Percentiles rank a stretch among this genome's conserved stretches.
These are phyloP conservation scores for Mortierella polycephala DNA, from an alignment of 371 early-diverging fungal genomes.

Conservation along the genomic window DNA sequence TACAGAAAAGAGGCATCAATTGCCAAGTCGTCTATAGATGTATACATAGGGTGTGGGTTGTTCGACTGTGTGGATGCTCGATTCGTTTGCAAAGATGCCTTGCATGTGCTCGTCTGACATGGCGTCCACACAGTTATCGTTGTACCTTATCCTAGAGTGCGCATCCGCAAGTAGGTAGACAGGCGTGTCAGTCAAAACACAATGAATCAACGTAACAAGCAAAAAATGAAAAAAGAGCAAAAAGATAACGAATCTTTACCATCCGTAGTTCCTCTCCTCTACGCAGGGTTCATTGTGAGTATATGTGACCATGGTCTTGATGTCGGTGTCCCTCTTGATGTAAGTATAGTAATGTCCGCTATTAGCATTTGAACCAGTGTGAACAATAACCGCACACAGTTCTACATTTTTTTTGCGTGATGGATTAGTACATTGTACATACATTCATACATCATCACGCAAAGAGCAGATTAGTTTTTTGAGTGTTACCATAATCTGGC, in stretches of 20 bases:
- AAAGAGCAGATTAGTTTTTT: neutral
- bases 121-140: constrained; percentile 34
- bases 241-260: constrained; percentile 10
- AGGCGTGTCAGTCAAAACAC: neutral
- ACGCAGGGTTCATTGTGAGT: constrained; percentile 14
- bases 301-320: constrained; percentile 28
- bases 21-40: constrained; percentile 14
- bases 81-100: constrained; percentile 18
- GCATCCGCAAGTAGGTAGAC: neutral
- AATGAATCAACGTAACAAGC: too few species aligned
- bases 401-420: constrained; percentile 7
- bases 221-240: neutral
- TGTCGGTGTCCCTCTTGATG: constrained; percentile 31
- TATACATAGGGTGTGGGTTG: constrained; percentile 32
- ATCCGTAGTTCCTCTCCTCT: constrained; percentile 27
- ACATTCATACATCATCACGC: neutral
- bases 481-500: constrained; percentile 24
- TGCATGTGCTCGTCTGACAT: constrained; percentile 40
- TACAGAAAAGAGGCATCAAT: neutral
- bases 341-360: constrained; percentile 49
- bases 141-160: constrained; percentile 39
- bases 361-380: constrained; percentile 31
- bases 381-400: constrained; percentile 43
- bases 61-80: too few species aligned
- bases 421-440: neutral